Conservation (phyloP, 2,329 filamentous ascomycete genomes). For the Paracorniculantispora psalliotae region DNA sequence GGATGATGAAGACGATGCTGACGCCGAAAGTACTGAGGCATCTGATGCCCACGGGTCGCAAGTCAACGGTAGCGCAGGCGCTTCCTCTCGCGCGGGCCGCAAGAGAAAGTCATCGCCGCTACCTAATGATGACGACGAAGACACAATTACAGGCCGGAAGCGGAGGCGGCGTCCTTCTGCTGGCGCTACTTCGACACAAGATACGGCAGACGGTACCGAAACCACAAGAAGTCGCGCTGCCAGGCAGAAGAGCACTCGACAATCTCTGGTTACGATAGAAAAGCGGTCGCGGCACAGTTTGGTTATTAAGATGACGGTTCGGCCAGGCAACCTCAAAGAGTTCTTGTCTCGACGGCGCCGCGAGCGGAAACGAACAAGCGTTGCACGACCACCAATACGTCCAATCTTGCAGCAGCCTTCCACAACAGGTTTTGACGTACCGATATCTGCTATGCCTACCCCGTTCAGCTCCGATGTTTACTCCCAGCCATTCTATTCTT, state of each 20-base stretch:
- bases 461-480: slow-evolving; percentile 56
- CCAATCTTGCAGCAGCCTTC: not conserved
- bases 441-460: slow-evolving; percentile 38
- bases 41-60: slow-evolving; percentile 3
- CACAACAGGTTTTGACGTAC: slow-evolving; percentile 14
- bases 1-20: slow-evolving; percentile 26
- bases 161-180: slow-evolving; percentile 45
- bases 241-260: slow-evolving; percentile 45
- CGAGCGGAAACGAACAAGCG: slow-evolving; percentile 25
- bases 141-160: slow-evolving; percentile 47
- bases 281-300: slow-evolving; percentile 31
- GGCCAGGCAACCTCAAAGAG: slow-evolving; percentile 34
- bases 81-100: slow-evolving; percentile 71
- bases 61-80: slow-evolving; percentile 65
- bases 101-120: slow-evolving; percentile 79
- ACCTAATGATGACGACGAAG: slow-evolving; percentile 56
- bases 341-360: slow-evolving; percentile 29
- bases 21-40: slow-evolving; percentile 20
- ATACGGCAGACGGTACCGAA: slow-evolving; percentile 28
- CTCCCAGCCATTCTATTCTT: slow-evolving; percentile 77
- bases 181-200: slow-evolving; percentile 33
- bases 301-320: slow-evolving; percentile 32
- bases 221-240: slow-evolving; percentile 45
- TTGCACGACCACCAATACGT: slow-evolving; percentile 19
- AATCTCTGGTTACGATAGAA: slow-evolving; percentile 37